Evolutionary conservation across 768 basidiomycete species (phyloP).

Genomic region (Termitomyces titanicus): DNA sequence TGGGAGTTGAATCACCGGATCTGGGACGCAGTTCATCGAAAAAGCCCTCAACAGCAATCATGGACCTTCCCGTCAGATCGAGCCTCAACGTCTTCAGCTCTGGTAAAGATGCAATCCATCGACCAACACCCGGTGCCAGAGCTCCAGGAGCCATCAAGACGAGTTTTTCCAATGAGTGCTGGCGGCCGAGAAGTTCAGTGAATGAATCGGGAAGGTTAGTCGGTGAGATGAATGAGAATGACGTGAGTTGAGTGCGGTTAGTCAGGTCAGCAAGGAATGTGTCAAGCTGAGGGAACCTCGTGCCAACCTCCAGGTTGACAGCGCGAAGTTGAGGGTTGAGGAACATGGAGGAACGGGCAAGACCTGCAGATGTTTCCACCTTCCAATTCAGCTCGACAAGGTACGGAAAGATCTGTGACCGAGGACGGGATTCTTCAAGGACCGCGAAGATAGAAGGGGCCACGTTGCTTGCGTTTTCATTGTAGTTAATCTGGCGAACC

Average conservation of each 20-base stretch:
- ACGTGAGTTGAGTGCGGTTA: constrained; percentile 56
- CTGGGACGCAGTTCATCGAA: constrained; percentile 64
- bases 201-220: constrained; percentile 69
- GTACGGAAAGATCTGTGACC: constrained; percentile 62
- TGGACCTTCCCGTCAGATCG: constrained; percentile 65
- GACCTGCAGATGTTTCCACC: constrained; percentile 59
- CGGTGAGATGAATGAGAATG: constrained; percentile 68
- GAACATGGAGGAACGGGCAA: constrained; percentile 65
- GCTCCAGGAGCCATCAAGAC: constrained; percentile 73
- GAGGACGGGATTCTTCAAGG: constrained; percentile 61
- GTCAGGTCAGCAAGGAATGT: constrained; percentile 64
- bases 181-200: constrained; percentile 58
- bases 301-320: constrained; percentile 61
- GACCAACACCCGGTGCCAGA: constrained; percentile 63
- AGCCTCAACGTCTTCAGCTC: constrained; percentile 61
- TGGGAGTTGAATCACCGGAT: constrained; percentile 71
- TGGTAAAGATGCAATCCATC: constrained; percentile 67
- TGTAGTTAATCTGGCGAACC: constrained; percentile 65
- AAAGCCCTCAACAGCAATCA: constrained; percentile 75
- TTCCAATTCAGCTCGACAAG: constrained; percentile 71
- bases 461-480: constrained; percentile 62
- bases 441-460: constrained; percentile 63
- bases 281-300: constrained; percentile 54
- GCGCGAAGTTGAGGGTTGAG: constrained; percentile 58
- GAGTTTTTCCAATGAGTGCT: constrained; percentile 58